These are phyloP conservation scores for Spencermartinsiella ligniputridi DNA, from an alignment of 1,139 yeast genomes.

Conservation along the genomic window DNA sequence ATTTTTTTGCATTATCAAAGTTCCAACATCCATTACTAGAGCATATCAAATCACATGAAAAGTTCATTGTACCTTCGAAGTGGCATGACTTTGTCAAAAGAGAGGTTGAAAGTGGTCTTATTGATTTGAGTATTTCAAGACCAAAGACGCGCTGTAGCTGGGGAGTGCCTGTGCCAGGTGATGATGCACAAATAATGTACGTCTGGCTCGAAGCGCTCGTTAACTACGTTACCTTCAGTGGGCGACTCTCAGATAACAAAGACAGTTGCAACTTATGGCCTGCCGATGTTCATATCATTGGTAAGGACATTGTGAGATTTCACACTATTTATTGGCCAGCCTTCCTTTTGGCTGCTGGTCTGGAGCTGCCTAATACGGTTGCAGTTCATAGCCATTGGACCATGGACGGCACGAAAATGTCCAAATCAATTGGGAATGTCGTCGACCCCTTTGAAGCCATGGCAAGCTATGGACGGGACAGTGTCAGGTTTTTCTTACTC, in stretches of 20 bases:
- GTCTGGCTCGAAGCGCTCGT: slow-evolving; percentile 97
- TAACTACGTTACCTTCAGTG: slow-evolving; percentile 75
- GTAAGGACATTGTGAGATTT: slow-evolving; percentile 82
- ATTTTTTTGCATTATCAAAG: slow-evolving; percentile 69
- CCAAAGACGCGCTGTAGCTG: slow-evolving; percentile 73
- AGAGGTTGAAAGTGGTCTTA: slow-evolving; percentile 51
- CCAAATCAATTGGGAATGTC: slow-evolving; percentile 91
- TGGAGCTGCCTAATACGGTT: slow-evolving; percentile 65
- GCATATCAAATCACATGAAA: slow-evolving; percentile 40
- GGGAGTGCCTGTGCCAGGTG: slow-evolving; percentile 90
- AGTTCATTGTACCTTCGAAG: slow-evolving; percentile 60
- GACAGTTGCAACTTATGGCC: slow-evolving; percentile 43
- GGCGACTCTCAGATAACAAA: slow-evolving; percentile 45
- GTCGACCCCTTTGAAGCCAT: slow-evolving; percentile 76
- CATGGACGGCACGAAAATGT: slow-evolving; percentile 85
- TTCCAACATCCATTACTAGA: slow-evolving; percentile 54
- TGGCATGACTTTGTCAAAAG: slow-evolving; percentile 53
- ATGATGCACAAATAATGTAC: slow-evolving; percentile 71
- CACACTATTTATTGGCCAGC: slow-evolving; percentile 97
- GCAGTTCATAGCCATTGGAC: slow-evolving; percentile 96
- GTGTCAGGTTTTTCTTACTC: slow-evolving; percentile 69
- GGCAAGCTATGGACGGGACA: slow-evolving; percentile 57
- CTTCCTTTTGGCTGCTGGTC: slow-evolving; percentile 74
- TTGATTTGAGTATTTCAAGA: slow-evolving; percentile 79
- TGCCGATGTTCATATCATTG: slow-evolving; percentile 72